Conservation (phyloP, 352 stramenopile species). For the Phytopythium chamaehyphon region DNA sequence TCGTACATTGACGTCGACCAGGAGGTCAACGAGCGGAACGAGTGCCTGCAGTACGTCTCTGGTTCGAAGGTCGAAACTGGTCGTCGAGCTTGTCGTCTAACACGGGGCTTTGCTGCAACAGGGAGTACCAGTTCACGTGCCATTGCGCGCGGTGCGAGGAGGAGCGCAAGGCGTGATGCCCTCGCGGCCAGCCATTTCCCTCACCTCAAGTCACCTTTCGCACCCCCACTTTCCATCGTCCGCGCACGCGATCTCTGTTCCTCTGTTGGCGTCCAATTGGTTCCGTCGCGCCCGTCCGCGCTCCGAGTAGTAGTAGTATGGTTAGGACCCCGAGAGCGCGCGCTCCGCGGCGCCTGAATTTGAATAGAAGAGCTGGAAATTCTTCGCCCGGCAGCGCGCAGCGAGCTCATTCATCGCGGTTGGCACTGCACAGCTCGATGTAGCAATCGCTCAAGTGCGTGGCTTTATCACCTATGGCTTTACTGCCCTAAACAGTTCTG, state of each 20-base stretch:
- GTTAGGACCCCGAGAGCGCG: constrained; percentile 1
- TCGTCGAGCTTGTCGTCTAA: background rate
- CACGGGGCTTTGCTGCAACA: constrained; percentile 20
- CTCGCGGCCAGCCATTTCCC: background rate
- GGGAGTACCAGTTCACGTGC: constrained; percentile 82
- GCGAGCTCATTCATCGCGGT: no score
- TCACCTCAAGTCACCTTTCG: background rate
- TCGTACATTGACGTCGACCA: constrained; percentile 93
- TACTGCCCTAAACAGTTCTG: no score
- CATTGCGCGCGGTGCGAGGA: constrained; percentile 60
- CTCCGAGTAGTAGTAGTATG: constrained; percentile 3
- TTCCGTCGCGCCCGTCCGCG: background rate
- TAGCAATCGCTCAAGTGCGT: no score
- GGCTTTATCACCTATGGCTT: no score
- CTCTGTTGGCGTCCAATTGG: no score
- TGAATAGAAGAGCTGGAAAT: constrained; percentile 8
- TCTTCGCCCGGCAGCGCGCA: constrained; percentile 2
- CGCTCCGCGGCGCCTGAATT: background rate
- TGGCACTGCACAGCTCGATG: no score
- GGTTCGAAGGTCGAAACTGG: no score
- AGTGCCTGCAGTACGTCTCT: constrained; percentile 69
- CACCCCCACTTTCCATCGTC: no score
- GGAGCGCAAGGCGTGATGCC: constrained; percentile 36
- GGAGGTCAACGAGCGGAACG: constrained; percentile 69
- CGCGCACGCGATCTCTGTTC: background rate